Base-by-base conservation (phyloP, 495 filamentous ascomycete genomes). In the Daldinia caldariorum region DNA sequence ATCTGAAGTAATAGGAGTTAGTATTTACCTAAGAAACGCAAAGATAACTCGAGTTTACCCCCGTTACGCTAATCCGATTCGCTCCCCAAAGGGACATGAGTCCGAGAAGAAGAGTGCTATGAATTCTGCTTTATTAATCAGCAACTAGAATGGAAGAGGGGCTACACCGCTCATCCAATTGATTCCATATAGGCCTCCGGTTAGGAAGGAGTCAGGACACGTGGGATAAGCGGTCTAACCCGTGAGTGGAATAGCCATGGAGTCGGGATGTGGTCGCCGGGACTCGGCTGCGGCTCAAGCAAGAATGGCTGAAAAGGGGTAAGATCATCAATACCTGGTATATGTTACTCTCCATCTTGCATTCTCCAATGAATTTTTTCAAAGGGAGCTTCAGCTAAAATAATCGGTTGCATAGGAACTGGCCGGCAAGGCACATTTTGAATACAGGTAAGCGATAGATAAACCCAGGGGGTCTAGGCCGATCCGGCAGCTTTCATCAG, bases 241-340 rank as follows among this genome's bases (percentile, higher is more conserved):
- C 54, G 47, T 64, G 37, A 64, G 51, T 67, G 20, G 47, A 64
- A 53, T 53, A 67, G 53, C 54, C 38, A 32, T 72, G 64, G 51
- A 63, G 64, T 67, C 56, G 60, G 58, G 53, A 62, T 68, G 65
- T 72, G 56, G 70, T 68, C 70, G 60, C 65, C 70, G 65, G 65
- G 70, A 49, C 61, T 72, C 70, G 64, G 70, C 65, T 72, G 70
- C 70, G 70, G 70, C 70, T 72, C 64, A 68, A 72, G 55, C 61
- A 55, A 65, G 41, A 47, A 49, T 60, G 14, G 57, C 70, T 68
- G 13, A 72, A 72, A 68, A 54, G 38, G 61, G 65, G 32, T 61
- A 72, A 61, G 65, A 68, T 72, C 69, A 67, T 63, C 69, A 13
- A 64, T 61, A 67, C n/a, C n/a, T n/a, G 56, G 66, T 72, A 61